Evolutionary conservation across 2,329 filamentous ascomycete species (phyloP).

Genomic region (Dactylonectria estremocensis): DNA sequence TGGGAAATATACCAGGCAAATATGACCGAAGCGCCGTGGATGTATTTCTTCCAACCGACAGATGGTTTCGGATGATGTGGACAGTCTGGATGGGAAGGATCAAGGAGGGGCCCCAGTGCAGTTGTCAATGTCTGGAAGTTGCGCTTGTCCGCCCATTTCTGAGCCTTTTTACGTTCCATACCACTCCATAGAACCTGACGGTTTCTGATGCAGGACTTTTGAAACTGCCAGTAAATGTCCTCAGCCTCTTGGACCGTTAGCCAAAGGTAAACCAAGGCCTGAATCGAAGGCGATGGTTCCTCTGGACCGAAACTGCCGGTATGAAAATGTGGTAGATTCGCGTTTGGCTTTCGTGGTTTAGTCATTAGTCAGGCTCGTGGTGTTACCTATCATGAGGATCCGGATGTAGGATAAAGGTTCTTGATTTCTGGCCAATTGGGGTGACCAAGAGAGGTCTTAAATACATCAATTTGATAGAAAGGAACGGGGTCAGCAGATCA

Average conservation of each 20-base stretch:
- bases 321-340: too few relatives aligned
- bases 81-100: slow-evolving; percentile 4
- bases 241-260: neutral
- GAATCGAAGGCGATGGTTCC: neutral
- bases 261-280: neutral
- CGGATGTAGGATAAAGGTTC: too few relatives aligned
- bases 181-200: slow-evolving; percentile 17
- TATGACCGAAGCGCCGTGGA: slow-evolving; percentile 17
- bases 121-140: slow-evolving; percentile 21
- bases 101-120: slow-evolving; percentile 10
- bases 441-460: too few relatives aligned
- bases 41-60: slow-evolving; percentile 2
- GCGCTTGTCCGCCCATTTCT: slow-evolving; percentile 20
- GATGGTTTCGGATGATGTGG: neutral
- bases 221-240: neutral
- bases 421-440: too few relatives aligned
- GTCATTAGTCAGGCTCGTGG: too few relatives aligned
- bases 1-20: slow-evolving; percentile 21
- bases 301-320: neutral
- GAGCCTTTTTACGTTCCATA: neutral
- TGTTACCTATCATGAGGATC: too few relatives aligned
- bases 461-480: too few relatives aligned
- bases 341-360: too few relatives aligned
- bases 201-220: neutral
- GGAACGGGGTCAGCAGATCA: too few relatives aligned